phyloP scores from a whole-genome alignment of 306 rosid genomes.

The Citrullus mucosospermus region DNA sequence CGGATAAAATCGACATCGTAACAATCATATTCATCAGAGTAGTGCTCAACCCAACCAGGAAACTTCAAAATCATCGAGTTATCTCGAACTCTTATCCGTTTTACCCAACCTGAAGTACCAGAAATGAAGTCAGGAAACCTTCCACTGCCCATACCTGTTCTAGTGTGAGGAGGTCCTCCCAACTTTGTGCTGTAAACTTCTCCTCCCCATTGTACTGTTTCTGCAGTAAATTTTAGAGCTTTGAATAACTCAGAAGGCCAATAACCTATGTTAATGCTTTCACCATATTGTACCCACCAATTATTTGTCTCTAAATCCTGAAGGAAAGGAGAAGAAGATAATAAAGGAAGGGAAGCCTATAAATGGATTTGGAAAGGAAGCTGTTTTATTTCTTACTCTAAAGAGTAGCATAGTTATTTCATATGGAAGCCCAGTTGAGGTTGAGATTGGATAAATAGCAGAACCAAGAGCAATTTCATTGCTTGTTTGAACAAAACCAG shows the following conservation, averaged over 20 bases:
- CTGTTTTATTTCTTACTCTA: constrained; percentile 8
- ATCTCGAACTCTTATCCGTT: constrained; percentile 48
- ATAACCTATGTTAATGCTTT: constrained; percentile 36
- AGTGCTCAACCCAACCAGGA: constrained; percentile 23
- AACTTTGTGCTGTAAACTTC: constrained; percentile 46
- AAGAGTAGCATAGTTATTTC: constrained; percentile 14
- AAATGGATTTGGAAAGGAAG: not conserved
- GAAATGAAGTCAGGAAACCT: constrained; percentile 9
- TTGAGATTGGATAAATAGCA: constrained; percentile 16
- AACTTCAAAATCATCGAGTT: constrained; percentile 28
- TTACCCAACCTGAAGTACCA: constrained; percentile 9
- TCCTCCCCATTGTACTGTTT: constrained; percentile 63
- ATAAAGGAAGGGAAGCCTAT: not conserved
- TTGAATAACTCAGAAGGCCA: constrained; percentile 48
- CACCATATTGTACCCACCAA: constrained; percentile 67
- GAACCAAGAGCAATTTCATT: constrained; percentile 25
- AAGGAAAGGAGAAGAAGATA: not conserved
- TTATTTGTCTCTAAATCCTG: constrained; percentile 40
- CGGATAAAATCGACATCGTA: constrained; percentile 12
- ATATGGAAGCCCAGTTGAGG: constrained; percentile 14
- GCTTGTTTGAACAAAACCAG: constrained; percentile 22
- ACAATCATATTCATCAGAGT: constrained; percentile 37
- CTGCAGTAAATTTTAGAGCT: constrained; percentile 20
- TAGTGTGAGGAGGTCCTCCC: constrained; percentile 40
- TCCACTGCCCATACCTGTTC: constrained; percentile 52